Conservation (phyloP, 2,329 filamentous ascomycete species). For the Exophiala oligosperma region DNA sequence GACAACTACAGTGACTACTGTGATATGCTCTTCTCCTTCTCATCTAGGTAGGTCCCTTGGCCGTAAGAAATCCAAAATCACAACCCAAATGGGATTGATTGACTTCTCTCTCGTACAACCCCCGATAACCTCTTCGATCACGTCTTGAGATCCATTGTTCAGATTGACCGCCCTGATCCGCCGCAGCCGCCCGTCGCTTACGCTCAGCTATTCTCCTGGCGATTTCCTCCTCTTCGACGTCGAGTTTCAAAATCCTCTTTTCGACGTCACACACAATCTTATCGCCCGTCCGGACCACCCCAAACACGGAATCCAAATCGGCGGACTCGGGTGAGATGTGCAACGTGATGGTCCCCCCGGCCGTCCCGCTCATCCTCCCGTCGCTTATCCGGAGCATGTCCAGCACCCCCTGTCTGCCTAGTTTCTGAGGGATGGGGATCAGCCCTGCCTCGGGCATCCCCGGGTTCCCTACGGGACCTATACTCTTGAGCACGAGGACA, state of each 20-base stretch:
- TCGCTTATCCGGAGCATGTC: slow-evolving; percentile 57
- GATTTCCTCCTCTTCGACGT: slow-evolving; percentile 45
- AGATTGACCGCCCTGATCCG: not conserved
- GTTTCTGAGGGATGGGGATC: slow-evolving; percentile 52
- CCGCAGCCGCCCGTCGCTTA: slow-evolving; percentile 3
- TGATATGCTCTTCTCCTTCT: not conserved
- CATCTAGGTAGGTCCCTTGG: slow-evolving; percentile 5
- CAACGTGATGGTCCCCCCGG: slow-evolving; percentile 55
- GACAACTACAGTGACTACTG: not conserved
- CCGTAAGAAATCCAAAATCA: slow-evolving; percentile 36
- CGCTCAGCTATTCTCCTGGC: slow-evolving; percentile 37
- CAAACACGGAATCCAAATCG: slow-evolving; percentile 48
- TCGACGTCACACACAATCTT: slow-evolving; percentile 49
- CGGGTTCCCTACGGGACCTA: slow-evolving; percentile 53
- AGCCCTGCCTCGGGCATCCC: slow-evolving; percentile 56
- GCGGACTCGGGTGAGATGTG: slow-evolving; percentile 56
- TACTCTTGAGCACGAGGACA: slow-evolving; percentile 50
- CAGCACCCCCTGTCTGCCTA: slow-evolving; percentile 47
- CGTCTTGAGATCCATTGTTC: slow-evolving; percentile 30
- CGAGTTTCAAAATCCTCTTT: slow-evolving; percentile 42
- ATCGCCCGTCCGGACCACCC: slow-evolving; percentile 51
- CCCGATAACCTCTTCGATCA: slow-evolving; percentile 39
- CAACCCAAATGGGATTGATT: slow-evolving; percentile 44
- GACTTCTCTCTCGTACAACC: slow-evolving; percentile 43
- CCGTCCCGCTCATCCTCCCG: slow-evolving; percentile 57